Evolutionary conservation across 2,329 filamentous ascomycete species (phyloP), one percentile per base, ranked within the genome.

Genomic region (Neonectria magnoliae): DNA sequence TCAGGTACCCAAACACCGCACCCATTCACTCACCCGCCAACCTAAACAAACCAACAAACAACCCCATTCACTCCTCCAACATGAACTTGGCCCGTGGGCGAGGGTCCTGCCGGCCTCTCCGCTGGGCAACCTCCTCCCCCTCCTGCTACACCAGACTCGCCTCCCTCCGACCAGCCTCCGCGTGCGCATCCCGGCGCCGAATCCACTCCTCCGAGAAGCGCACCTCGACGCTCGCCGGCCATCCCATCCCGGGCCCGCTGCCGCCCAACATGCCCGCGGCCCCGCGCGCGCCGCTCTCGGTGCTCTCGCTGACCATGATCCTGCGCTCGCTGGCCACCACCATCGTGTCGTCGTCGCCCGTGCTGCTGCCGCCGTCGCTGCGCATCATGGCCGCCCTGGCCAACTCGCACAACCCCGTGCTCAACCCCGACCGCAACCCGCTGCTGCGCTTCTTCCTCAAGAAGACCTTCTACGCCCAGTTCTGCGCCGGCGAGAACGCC

Each of bases 401-500:
- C 11, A 85, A 93, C 76, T 90, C 91, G 27, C 86, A 86, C 55
- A 90, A 82, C 62, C 81, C 87, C 1, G 59, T 94, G 0, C 83
- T 96, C 62, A 90, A 91, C 77, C 90, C 93, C 5, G 93, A 97
- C 75, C 84, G 81, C 57, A 97, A 97, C 76, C 88, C 88, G 0
- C 51, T 95, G 1, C 84, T 97, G 16, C 86, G 89, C 47, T 87
- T 83, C 64, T 76, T 94, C 45, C 83, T 97, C 54, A 93, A 94
- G 77, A 87, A 90, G 75, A 97, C 93, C 0, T 94, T 97, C 73
- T 97, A 97, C 77, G 89, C 90, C 25, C 94, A 98, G 74, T 98
- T 97, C 79, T 98, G 94, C 78, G 93, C 93, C 0, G 94, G 94
- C 29, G 91, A 94, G 79, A 91, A 87, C 53, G 83, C 86, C 0